A percentile compares a stretch with the other conserved stretches of the same genome.
Conservation (phyloP, 768 basidiomycete species). For the Cantharellus cinnabarinus region DNA sequence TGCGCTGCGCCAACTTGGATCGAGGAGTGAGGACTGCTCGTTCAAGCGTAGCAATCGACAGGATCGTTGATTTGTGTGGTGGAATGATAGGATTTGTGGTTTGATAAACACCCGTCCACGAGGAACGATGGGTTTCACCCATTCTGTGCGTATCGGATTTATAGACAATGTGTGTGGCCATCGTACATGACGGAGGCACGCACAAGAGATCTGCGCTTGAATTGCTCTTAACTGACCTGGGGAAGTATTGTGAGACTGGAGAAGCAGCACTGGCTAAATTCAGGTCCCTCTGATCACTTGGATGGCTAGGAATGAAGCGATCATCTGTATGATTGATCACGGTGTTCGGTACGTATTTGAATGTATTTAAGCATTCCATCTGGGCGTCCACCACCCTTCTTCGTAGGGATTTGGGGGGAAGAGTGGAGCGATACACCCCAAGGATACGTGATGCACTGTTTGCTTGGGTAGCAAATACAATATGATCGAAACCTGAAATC, state of each 20-base stretch:
- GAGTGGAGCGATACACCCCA: slow-evolving; percentile 23
- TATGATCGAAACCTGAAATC: slow-evolving; percentile 33
- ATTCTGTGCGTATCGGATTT: not conserved
- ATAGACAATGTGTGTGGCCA: slow-evolving; percentile 42
- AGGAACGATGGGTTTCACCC: not conserved
- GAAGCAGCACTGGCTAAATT: slow-evolving; percentile 29
- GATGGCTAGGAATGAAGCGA: slow-evolving; percentile 31
- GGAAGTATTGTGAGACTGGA: no score
- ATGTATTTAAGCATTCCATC: slow-evolving; percentile 29
- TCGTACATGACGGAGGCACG: slow-evolving; percentile 33
- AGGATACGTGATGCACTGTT: slow-evolving; percentile 37
- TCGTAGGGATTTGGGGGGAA: slow-evolving; percentile 15
- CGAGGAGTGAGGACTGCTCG: slow-evolving; percentile 35
- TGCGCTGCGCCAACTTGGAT: slow-evolving; percentile 31
- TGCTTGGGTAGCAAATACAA: slow-evolving; percentile 60
- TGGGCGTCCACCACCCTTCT: slow-evolving; percentile 19
- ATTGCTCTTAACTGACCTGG: not conserved
- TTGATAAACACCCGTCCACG: slow-evolving; percentile 27
- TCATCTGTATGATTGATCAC: slow-evolving; percentile 36
- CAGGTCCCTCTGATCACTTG: slow-evolving; percentile 37
- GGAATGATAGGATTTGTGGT: slow-evolving; percentile 53
- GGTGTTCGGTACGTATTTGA: slow-evolving; percentile 27
- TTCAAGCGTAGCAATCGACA: slow-evolving; percentile 40
- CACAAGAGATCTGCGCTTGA: slow-evolving; percentile 10
- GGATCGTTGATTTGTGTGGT: slow-evolving; percentile 26